A percentile compares a stretch with the other conserved stretches of the same genome.
Conservation (phyloP, 1,139 yeast genomes). For the Suhomyces terraborum region DNA sequence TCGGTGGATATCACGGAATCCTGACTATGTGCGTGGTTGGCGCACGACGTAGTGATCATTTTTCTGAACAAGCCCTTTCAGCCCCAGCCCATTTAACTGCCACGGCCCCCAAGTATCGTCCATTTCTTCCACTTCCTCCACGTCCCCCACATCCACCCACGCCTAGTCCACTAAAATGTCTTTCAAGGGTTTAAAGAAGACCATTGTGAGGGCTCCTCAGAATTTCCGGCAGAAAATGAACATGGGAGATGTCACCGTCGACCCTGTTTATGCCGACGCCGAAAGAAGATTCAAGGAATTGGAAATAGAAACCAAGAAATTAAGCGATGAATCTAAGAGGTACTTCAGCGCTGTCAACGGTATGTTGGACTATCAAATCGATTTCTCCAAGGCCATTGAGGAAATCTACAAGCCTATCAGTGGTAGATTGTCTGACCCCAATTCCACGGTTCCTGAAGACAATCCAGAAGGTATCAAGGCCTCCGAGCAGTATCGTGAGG, state of each 20-base stretch:
- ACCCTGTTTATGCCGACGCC: conserved; percentile 90
- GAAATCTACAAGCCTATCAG: conserved; percentile 95
- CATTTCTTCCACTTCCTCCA: background rate
- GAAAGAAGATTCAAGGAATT: conserved; percentile 93
- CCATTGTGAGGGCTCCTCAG: conserved; percentile 85
- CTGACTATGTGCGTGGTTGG: background rate
- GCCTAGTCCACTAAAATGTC: conserved; percentile 56
- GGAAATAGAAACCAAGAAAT: conserved; percentile 84
- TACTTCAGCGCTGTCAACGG: conserved; percentile 91
- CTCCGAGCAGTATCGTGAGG: conserved; percentile 84
- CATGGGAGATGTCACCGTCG: conserved; percentile 83
- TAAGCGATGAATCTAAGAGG: conserved; percentile 86
- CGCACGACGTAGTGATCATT: background rate
- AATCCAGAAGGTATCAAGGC: conserved; percentile 97
- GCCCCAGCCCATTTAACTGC: background rate
- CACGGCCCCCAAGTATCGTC: no score
- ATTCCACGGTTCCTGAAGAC: conserved; percentile 81
- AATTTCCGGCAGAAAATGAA: conserved; percentile 74
- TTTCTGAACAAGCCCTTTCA: background rate
- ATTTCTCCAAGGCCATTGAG: conserved; percentile 89
- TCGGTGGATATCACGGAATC: background rate
- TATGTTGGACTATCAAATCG: conserved; percentile 90
- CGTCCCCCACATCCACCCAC: background rate
- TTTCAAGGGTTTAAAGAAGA: conserved; percentile 90
- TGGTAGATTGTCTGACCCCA: conserved; percentile 89